phyloP scores from a whole-genome alignment of 768 basidiomycete genomes.

The Boletus rubroflammeus region DNA sequence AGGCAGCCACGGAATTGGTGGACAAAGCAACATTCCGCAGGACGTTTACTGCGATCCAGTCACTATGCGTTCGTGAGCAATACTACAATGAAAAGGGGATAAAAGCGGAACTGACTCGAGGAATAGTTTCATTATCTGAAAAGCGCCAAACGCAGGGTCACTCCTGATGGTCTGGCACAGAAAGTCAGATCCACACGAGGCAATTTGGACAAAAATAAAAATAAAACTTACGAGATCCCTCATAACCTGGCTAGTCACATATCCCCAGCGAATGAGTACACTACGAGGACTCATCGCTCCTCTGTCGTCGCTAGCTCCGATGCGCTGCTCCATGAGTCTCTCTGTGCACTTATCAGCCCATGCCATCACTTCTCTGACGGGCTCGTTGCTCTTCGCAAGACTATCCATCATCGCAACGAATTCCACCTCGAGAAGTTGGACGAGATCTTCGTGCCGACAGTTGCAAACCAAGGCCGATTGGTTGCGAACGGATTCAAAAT shows the following conservation, averaged over 20 bases:
- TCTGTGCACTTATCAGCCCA: constrained; percentile 93
- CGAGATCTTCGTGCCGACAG: constrained; percentile 85
- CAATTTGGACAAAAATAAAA: constrained; percentile 1
- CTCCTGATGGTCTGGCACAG: constrained; percentile 75
- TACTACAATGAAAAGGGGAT: constrained; percentile 2
- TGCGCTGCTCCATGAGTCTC: constrained; percentile 70
- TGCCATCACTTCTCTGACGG: constrained; percentile 81
- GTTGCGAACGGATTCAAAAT: constrained; percentile 88
- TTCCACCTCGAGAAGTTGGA: constrained; percentile 81
- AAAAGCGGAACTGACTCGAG: constrained; percentile 60
- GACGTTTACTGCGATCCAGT: constrained; percentile 91
- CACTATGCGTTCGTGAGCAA: constrained; percentile 44
- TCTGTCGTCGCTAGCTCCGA: constrained; percentile 62
- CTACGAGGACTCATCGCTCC: constrained; percentile 83
- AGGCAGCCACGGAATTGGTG: constrained; percentile 87
- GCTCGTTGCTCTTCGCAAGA: constrained; percentile 67
- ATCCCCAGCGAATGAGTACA: constrained; percentile 87
- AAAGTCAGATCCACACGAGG: background rate
- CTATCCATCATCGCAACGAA: constrained; percentile 75
- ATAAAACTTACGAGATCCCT: constrained; percentile 67
- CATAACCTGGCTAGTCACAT: constrained; percentile 92
- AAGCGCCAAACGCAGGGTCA: constrained; percentile 88
- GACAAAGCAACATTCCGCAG: constrained; percentile 83
- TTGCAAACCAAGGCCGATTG: constrained; percentile 93
- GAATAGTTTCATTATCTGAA: constrained; percentile 89